Conservation (phyloP, 257 asterid species). For the Catharanthus roseus region DNA sequence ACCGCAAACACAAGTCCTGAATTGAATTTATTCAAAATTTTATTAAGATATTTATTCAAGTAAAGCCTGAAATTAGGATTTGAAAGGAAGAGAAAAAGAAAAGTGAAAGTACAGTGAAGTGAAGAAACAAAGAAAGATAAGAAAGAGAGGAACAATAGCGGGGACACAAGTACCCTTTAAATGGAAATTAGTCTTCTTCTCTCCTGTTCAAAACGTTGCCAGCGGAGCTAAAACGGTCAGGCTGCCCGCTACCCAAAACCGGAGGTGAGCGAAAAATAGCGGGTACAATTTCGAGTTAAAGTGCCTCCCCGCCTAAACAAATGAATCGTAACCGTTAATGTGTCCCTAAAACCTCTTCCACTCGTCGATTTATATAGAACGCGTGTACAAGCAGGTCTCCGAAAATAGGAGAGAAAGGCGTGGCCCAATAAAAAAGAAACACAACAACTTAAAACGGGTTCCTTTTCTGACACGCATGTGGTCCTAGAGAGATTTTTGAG, state of each 20-base stretch:
- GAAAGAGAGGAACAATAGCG: neutral
- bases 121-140: neutral
- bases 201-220: neutral
- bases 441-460: neutral
- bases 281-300: constrained; percentile 5
- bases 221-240: neutral
- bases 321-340: constrained; percentile 29
- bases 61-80: neutral
- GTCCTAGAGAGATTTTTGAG: neutral
- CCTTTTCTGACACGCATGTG: constrained; percentile 16
- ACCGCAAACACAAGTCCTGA: too few relatives aligned
- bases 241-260: neutral
- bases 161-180: constrained; percentile 3
- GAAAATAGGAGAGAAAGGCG: constrained; percentile 9
- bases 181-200: neutral
- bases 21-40: neutral
- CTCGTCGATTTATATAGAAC: constrained; percentile 35
- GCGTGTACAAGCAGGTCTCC: constrained; percentile 25
- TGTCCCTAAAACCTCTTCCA: constrained; percentile 19
- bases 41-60: too few relatives aligned
- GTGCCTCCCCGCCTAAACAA: constrained; percentile 24
- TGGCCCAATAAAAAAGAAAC: constrained; percentile 24
- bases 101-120: neutral
- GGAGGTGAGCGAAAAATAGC: constrained; percentile 12
- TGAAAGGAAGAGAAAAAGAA: neutral